phyloP scores from a whole-genome alignment of 2,329 filamentous ascomycete genomes.

The Sclerotinia borealis region DNA sequence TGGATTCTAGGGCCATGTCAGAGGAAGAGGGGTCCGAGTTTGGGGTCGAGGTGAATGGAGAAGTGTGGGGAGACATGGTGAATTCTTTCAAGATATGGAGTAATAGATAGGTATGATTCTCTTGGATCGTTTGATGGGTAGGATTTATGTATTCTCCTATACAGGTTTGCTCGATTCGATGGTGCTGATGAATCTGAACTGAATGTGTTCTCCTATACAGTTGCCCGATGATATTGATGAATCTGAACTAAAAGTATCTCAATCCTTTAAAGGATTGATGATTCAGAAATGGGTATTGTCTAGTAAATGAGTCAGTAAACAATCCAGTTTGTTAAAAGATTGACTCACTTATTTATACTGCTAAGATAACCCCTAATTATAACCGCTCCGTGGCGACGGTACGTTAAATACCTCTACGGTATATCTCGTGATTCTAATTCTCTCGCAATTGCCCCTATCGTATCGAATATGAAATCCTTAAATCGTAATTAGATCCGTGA shows the following conservation, averaged over 20 bases:
- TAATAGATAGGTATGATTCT: neutral
- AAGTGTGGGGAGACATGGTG: constrained; percentile 4
- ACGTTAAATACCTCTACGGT: neutral
- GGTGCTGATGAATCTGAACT: neutral
- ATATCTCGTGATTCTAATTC: neutral
- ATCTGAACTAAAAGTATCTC: too few species aligned
- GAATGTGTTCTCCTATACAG: neutral
- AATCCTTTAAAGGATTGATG: neutral
- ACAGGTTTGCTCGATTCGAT: neutral
- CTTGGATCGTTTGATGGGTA: neutral
- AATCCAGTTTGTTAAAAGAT: neutral
- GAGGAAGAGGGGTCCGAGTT: neutral
- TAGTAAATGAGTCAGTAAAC: neutral
- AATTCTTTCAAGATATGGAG: neutral
- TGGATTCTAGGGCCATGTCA: neutral
- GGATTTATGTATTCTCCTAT: neutral
- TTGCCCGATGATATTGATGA: neutral
- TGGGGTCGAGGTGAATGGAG: neutral
- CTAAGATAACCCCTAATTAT: neutral
- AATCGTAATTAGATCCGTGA: neutral
- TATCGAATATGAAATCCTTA: neutral
- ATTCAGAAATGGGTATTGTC: neutral
- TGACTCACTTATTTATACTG: neutral
- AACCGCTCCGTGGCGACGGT: neutral
- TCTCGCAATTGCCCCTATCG: neutral